Evolutionary conservation across 2,329 filamentous ascomycete species (phyloP).

Genomic region (Fusarium xyrophilum): DNA sequence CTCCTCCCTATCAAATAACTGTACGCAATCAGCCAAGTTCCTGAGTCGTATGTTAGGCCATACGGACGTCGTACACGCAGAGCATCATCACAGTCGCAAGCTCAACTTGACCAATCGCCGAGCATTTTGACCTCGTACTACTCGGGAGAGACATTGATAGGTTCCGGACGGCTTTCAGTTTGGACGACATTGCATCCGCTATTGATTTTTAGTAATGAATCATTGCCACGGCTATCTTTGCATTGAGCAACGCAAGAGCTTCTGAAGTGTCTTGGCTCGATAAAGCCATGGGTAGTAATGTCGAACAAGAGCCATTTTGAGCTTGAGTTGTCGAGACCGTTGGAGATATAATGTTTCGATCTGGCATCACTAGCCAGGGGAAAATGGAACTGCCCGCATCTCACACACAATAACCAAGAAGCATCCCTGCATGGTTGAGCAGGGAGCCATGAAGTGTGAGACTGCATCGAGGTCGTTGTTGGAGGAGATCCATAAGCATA

Average conservation of each 20-base stretch:
- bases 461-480: neutral
- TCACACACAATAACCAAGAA: neutral
- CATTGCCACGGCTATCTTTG: neutral
- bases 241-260: neutral
- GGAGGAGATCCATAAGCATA: neutral
- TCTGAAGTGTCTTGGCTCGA: neutral
- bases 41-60: too few species aligned
- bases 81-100: conserved; percentile 3
- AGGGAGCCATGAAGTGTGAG: neutral
- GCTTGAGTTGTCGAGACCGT: neutral
- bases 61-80: neutral
- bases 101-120: neutral
- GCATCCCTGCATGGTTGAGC: neutral
- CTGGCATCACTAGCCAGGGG: neutral
- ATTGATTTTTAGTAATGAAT: neutral
- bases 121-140: neutral
- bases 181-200: neutral
- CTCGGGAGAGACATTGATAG: neutral
- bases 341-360: neutral
- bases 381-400: too few species aligned
- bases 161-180: neutral
- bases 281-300: neutral
- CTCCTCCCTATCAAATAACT: neutral
- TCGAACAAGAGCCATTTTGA: neutral
- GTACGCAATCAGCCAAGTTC: too few species aligned